Conservation (phyloP, 495 filamentous ascomycete genomes). For the Pyrenopolyporus hunteri region DNA sequence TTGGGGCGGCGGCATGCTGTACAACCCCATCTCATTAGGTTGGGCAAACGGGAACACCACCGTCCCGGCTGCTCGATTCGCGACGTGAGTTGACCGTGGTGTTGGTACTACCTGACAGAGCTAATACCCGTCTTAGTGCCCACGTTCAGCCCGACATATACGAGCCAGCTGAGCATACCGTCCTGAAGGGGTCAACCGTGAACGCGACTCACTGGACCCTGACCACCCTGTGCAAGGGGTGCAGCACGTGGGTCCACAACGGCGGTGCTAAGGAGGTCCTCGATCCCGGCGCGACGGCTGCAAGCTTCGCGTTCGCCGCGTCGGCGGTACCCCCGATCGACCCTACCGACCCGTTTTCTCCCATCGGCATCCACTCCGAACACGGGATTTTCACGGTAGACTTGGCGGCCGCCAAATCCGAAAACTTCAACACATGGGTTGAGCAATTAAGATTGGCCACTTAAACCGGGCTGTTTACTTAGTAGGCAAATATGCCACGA, state of each 20-base stretch:
- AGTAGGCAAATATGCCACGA: too few species aligned
- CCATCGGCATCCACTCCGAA: slow-evolving; percentile 50
- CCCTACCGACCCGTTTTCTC: slow-evolving; percentile 43
- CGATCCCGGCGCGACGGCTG: slow-evolving; percentile 45
- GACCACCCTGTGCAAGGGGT: slow-evolving; percentile 52
- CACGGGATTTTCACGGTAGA: slow-evolving; percentile 46
- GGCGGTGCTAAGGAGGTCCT: slow-evolving; percentile 36
- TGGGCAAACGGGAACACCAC: slow-evolving; percentile 53
- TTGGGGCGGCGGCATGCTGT: slow-evolving; percentile 58
- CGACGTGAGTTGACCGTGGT: slow-evolving; percentile 44
- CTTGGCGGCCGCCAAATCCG: slow-evolving; percentile 46
- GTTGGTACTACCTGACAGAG: neutral
- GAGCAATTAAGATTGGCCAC: slow-evolving; percentile 19
- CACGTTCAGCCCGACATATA: slow-evolving; percentile 48
- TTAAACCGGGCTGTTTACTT: neutral
- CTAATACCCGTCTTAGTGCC: slow-evolving; percentile 39
- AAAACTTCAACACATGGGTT: slow-evolving; percentile 46
- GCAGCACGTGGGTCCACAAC: slow-evolving; percentile 47
- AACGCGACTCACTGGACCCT: slow-evolving; percentile 60
- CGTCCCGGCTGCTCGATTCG: slow-evolving; percentile 52
- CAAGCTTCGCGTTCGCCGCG: slow-evolving; percentile 50
- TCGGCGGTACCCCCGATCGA: slow-evolving; percentile 40
- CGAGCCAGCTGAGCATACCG: slow-evolving; percentile 48
- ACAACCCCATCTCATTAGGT: slow-evolving; percentile 54
- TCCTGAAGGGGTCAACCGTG: slow-evolving; percentile 49